Evolutionary conservation across 2,329 filamentous ascomycete genomes (phyloP), one percentile per base, ranked within the genome.

Genomic region (Claviceps purpurea): DNA sequence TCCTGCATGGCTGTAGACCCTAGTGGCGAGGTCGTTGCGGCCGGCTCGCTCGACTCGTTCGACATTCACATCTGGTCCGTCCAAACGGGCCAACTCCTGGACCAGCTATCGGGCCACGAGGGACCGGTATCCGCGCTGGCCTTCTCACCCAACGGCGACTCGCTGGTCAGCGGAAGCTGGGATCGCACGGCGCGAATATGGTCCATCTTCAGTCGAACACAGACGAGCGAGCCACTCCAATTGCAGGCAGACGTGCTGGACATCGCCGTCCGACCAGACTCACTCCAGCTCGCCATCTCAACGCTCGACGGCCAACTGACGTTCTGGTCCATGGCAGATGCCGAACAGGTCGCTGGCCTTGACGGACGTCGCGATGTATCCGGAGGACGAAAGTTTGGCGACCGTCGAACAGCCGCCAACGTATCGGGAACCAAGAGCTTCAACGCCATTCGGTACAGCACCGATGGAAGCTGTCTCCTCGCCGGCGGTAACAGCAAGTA

Each of bases 1-100:
- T 91, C 89, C 16, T 95, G 87, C 53, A 78, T 98, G 65, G 89
- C 93, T 1, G 89, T 97, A n/a, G 94, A 98, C 59, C 90, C 93
- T 0, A 95, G 89, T 57, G 93, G 93, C 50, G 94, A 98, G 67
- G 87, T 98, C 8, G 87, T 98, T 3, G 95, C 91, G 54, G 93
- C 93, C 10, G 93, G 91, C 2, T 97, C 91, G 1, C 76, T 95
- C 16, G 93, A 98, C 66, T 95, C 90, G 4, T 97, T 96, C 58
- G 91, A 97, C 63, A 88, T 98, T 50, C 90, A 98, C 68, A 87
- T 98, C 56, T 98, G 93, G 93, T 96, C 89, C 5, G 94, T 98
- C 4, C 93, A 98, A 65, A 98, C 91, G 0, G 93, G 93, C 2
- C 93, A 98, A 66, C 75, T 98, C 18, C 80, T 98, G 5, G 93